Conservation (phyloP, 2,329 filamentous ascomycete genomes). For the Graphium sp. region DNA sequence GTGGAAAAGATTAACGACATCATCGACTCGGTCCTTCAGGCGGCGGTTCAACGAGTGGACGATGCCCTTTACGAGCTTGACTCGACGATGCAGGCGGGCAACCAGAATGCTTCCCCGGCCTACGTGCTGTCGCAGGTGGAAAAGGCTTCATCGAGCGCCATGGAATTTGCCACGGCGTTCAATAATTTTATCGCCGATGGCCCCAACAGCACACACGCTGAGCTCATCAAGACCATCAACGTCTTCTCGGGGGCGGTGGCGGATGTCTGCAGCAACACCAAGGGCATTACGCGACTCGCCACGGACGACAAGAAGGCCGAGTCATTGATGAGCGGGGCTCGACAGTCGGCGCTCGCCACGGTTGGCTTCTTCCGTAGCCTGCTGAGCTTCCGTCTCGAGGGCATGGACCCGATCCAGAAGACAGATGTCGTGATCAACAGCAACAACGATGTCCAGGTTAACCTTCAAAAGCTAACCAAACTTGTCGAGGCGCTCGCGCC, state of each 20-base stretch:
- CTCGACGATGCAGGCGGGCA: conserved; percentile 95
- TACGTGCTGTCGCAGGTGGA: conserved; percentile 95
- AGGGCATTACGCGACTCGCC: conserved; percentile 82
- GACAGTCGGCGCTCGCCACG: conserved; percentile 70
- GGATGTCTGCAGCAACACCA: conserved; percentile 91
- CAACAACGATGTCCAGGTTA: conserved; percentile 91
- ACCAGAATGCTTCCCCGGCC: conserved; percentile 89
- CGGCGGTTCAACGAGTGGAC: conserved; percentile 83
- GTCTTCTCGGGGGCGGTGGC: conserved; percentile 80
- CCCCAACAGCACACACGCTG: conserved; percentile 73
- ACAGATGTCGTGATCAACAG: conserved; percentile 95
- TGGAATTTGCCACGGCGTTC: conserved; percentile 94
- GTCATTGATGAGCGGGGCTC: conserved; percentile 63
- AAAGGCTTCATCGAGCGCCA: conserved; percentile 84
- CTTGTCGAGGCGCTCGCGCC: conserved; percentile 83
- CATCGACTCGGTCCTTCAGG: conserved; percentile 89
- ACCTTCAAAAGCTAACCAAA: conserved; percentile 85
- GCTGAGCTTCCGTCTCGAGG: conserved; percentile 85
- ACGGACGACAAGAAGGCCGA: conserved; percentile 93
- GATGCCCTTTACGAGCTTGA: conserved; percentile 95
- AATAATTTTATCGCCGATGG: conserved; percentile 98
- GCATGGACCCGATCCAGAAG: conserved; percentile 79
- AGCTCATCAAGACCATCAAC: conserved; percentile 85
- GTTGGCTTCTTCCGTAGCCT: conserved; percentile 91
- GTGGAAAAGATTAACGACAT: conserved; percentile 92